Evolutionary conservation across 805 yeast genomes (phyloP), one percentile per base, ranked within the genome.

Genomic region (Lachancea fermentati): DNA sequence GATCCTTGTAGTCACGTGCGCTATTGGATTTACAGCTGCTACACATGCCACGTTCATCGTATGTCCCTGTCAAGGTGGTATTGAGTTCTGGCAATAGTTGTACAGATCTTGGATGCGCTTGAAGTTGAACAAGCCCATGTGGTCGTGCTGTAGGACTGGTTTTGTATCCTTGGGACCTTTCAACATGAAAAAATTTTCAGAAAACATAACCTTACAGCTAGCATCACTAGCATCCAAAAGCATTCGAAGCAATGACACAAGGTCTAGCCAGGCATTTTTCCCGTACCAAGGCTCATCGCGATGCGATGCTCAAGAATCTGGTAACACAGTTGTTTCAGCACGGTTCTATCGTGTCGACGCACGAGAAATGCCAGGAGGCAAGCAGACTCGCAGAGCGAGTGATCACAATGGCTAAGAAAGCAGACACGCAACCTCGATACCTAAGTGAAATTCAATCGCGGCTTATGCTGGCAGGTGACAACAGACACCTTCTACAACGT

Each of bases 291-390:
- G 65, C 76, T 31, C 80, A 75, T 48, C 67, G 77, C 39, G 69
- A 69, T 38, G 77, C 81, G 19, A 67, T 81, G 38, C 57, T 83
- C 55, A 71, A 79, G 50, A 83, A 84, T 56, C 63, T 83, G 53
- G 85, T 77, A 15, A 70, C 85, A 2, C 79, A 84, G 9, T 61
- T 84, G 28, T 68, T 84, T 26, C 80, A 81, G 59, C 77, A 83
- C 51, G 93, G 83, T 51, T 71, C 81, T 14, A 76, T 84, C 40
- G 71, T 76, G 4, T 82, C 93, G 0, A 84, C 94, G 1, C 75
- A 74, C 46, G 83, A 85, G 19, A 82, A 81, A 60, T 89, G 91
- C 35, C 80, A 78, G 58, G 78, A 78, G 45, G 75, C 87, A 0
- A 82, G 78, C 43, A 68, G 75, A 25, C 58, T 73, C 30, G 78